phyloP scores from a whole-genome alignment of 441 rosid genomes.

The Jatropha multifida region DNA sequence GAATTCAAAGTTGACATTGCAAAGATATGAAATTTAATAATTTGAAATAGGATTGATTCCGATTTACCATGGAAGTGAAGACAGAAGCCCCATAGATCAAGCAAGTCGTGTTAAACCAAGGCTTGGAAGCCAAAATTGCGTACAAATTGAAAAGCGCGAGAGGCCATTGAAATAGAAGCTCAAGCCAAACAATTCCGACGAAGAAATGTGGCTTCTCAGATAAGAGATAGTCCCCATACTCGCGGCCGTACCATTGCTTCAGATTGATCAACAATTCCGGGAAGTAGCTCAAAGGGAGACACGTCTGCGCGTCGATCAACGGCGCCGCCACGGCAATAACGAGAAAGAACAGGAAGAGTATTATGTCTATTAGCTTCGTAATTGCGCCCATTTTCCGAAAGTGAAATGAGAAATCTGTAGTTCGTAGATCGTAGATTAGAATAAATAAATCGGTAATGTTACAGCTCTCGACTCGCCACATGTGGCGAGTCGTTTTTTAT shows the following conservation, averaged over 20 bases:
- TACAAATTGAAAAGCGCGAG: slow-evolving; percentile 57
- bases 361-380: slow-evolving; percentile 44
- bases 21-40: too few species aligned
- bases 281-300: slow-evolving; percentile 42
- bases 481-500: too few species aligned
- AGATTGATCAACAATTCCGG: slow-evolving; percentile 54
- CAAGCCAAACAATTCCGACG: slow-evolving; percentile 66
- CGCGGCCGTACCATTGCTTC: slow-evolving; percentile 36
- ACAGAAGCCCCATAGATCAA: slow-evolving; percentile 67
- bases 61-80: slow-evolving; percentile 62
- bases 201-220: slow-evolving; percentile 74
- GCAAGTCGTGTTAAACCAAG: slow-evolving; percentile 77
- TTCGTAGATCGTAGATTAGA: not conserved
- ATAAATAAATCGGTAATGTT: too few species aligned
- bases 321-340: slow-evolving; percentile 52
- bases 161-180: slow-evolving; percentile 77
- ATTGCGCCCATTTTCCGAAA: slow-evolving; percentile 43
- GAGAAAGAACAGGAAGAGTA: slow-evolving; percentile 54
- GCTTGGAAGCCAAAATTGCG: slow-evolving; percentile 51
- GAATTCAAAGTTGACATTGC: too few species aligned
- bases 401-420: not conserved
- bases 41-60: too few species aligned
- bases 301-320: slow-evolving; percentile 55
- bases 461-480: too few species aligned
- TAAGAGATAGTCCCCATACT: slow-evolving; percentile 58